Percentiles rank a stretch among this genome's conserved stretches.
These are phyloP conservation scores for Kuraishia ogatae DNA, from an alignment of 805 yeast species.

Conservation along the genomic window DNA sequence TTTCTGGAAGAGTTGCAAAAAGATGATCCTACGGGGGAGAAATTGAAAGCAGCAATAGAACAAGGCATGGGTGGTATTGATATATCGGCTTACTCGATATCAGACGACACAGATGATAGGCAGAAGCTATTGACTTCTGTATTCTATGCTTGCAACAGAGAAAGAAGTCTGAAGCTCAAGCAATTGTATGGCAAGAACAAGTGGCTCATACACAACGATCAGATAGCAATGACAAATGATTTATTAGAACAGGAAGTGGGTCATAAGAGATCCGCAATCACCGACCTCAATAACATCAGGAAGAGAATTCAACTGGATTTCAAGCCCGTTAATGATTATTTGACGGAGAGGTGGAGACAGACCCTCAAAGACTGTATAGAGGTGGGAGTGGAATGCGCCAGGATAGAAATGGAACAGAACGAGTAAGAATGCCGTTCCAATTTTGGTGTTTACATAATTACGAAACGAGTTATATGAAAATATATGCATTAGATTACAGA, in stretches of 20 bases:
- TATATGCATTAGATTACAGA: background rate
- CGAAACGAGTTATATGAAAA: background rate
- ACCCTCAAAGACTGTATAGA: slow-evolving; percentile 31
- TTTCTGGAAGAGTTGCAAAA: background rate
- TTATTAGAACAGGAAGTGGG: slow-evolving; percentile 19
- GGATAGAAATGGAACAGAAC: slow-evolving; percentile 10
- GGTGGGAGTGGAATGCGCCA: slow-evolving; percentile 25
- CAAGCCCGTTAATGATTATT: slow-evolving; percentile 33
- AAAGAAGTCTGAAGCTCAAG: slow-evolving; percentile 29
- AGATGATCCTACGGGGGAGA: background rate
- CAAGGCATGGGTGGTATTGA: slow-evolving; percentile 22
- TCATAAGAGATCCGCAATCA: slow-evolving; percentile 32
- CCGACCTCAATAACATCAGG: slow-evolving; percentile 33
- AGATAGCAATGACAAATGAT: slow-evolving; percentile 19
- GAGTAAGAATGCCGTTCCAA: background rate
- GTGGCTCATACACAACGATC: slow-evolving; percentile 28
- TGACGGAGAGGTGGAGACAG: slow-evolving; percentile 42
- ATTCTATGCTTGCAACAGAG: slow-evolving; percentile 30
- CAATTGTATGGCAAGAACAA: slow-evolving; percentile 25
- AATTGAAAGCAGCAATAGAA: background rate
- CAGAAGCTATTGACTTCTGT: slow-evolving; percentile 25
- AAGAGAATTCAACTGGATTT: slow-evolving; percentile 33
- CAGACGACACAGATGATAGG: slow-evolving; percentile 10
- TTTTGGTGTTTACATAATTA: background rate
- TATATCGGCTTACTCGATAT: slow-evolving; percentile 15